phyloP scores from a whole-genome alignment of 257 asterid genomes.

The Ocimum tenuiflorum region DNA sequence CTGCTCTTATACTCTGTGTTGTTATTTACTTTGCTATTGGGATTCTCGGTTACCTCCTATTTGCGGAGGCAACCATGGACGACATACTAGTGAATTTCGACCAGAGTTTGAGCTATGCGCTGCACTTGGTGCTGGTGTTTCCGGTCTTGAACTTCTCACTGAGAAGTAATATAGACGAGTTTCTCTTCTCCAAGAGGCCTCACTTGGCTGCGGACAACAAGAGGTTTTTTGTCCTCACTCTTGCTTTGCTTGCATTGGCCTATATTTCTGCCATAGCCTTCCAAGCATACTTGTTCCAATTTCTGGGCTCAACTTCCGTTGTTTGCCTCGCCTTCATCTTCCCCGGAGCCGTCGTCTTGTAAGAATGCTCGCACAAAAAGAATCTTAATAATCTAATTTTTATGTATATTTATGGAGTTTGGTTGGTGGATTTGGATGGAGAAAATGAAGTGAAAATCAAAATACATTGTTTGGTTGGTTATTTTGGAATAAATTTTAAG shows the following conservation, averaged over 20 bases:
- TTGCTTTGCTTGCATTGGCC: constrained; percentile 46
- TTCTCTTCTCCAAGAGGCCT: constrained; percentile 56
- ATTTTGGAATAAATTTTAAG: no score
- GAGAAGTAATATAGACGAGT: constrained; percentile 70
- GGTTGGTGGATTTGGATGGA: no score
- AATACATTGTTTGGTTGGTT: no score
- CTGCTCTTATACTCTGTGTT: constrained; percentile 60
- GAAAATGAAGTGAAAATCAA: no score
- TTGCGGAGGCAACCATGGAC: constrained; percentile 79
- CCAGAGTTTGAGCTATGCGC: constrained; percentile 56
- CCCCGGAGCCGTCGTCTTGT: constrained; percentile 80
- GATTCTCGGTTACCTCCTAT: constrained; percentile 82
- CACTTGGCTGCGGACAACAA: constrained; percentile 36
- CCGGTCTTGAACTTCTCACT: constrained; percentile 80
- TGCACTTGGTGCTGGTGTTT: constrained; percentile 78
- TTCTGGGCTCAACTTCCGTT: constrained; percentile 87
- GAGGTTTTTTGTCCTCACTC: constrained; percentile 54
- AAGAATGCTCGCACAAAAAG: not conserved
- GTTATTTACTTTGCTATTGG: constrained; percentile 69
- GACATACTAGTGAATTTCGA: constrained; percentile 89
- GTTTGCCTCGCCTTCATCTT: constrained; percentile 87
- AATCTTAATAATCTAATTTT: no score
- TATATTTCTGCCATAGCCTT: constrained; percentile 58
- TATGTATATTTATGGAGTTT: no score
- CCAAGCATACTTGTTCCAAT: constrained; percentile 90